Evolutionary conservation across 108 stramenopile species (phyloP), one percentile per base, ranked within the genome.

Genomic region (Fistulifera pelliculosa): DNA sequence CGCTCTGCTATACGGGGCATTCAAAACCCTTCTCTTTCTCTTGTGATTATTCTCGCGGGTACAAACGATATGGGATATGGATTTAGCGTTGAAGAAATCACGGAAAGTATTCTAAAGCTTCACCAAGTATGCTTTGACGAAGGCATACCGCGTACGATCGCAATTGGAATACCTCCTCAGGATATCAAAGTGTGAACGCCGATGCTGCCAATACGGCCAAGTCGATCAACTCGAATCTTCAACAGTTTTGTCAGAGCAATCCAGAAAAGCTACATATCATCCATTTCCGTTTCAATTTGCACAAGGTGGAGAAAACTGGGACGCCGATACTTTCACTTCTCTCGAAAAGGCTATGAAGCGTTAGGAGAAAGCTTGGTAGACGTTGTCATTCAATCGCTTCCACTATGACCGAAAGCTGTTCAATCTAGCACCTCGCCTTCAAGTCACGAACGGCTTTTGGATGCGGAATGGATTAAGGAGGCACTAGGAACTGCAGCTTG

Each of bases 31-130:
- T 19, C 72, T 0, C 15, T 78, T 0, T 66, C 67, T 2, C 52
- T 83, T 42, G 70, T 76, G 12, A 70, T 83, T 28, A 52, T 83
- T 23, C 49, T 84, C 28, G 82, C 78, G 14, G 82, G 82, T 4
- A 77, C 82, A 0, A 84, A 88, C 69, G 82, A 84, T 71, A 61
- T 88, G 44, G 81, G 68, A 26, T 65, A 69, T 62, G 22, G 57
- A 15, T 57, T 61, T 16, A 64, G 52, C 1, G 66, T 53, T 0
- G 38, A 56, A 22, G 61, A 58, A 19, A 83, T 81, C 42, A 16
- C 73, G 6, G 47, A 54, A 26, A 38, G 59, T 52, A 61, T 81
- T 48, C 25, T 25, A 23, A 51, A 56, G 5, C 60, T 75, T 41
- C 76, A 77, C 56, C 47, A 65, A 26, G 31, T 58, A n/a, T 50